These are phyloP conservation scores for Cryptococcus wingfieldii DNA, from an alignment of 1,284 basidiomycete species.

Conservation along the genomic window DNA sequence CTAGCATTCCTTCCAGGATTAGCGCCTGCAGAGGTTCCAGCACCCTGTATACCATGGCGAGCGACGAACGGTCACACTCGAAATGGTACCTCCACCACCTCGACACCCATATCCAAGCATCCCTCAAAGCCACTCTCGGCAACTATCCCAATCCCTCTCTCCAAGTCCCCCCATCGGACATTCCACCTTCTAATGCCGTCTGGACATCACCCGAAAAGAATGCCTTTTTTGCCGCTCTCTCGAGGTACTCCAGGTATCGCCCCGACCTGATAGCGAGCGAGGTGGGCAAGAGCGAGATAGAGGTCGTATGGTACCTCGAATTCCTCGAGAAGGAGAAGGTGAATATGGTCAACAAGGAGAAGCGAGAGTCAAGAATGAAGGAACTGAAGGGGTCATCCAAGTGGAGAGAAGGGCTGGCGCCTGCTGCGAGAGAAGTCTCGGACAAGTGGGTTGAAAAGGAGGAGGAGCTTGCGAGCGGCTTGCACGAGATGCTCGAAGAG, in stretches of 20 bases:
- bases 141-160: background rate
- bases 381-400: constrained; percentile 1
- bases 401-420: constrained; percentile 24
- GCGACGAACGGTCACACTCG: background rate
- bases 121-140: constrained; percentile 5
- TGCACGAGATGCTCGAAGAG: constrained; percentile 1
- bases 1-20: no score
- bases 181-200: constrained; percentile 50
- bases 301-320: constrained; percentile 62
- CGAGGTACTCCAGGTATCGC: constrained; percentile 61
- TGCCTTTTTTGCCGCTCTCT: constrained; percentile 63
- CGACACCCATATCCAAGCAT: constrained; percentile 10
- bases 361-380: background rate
- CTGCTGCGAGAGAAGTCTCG: constrained; percentile 55
- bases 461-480: constrained; percentile 54
- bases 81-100: constrained; percentile 15
- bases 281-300: constrained; percentile 60
- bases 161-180: background rate
- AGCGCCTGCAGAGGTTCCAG: no score
- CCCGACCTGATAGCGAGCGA: constrained; percentile 67
- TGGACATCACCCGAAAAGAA: constrained; percentile 68
- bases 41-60: background rate
- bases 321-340: constrained; percentile 43
- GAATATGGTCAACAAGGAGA: constrained; percentile 34
- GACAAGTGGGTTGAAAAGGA: constrained; percentile 60